Base-by-base conservation (phyloP, 139 green algal genomes). In the Pleodorina starrii region DNA sequence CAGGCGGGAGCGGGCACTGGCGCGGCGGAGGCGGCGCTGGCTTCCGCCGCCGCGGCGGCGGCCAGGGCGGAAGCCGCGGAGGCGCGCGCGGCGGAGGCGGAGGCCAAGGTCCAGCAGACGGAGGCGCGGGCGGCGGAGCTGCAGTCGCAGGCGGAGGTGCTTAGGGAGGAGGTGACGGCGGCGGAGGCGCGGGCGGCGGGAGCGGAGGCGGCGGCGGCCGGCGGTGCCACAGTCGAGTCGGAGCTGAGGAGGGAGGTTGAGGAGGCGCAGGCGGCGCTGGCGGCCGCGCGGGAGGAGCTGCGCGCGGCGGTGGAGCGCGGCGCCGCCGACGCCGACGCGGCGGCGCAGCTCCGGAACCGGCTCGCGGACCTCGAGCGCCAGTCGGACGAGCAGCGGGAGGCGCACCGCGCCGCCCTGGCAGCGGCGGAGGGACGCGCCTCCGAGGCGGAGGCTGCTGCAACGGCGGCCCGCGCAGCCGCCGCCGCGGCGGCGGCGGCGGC, bases 381-480 rank as follows among this genome's bases (percentile, higher is more conserved):
- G 69, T 73, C 82, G 36, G 69, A 57, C 19, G 46, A 73, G 23
- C 44, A 76, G 35, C 59, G 29, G 25, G 57, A 75, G 78, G 78
- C 54, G 36, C 78, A 57, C 19, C 43, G 66, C 21, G 48, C 36
- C 6, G 84, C 69, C 11, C 0, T 36, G 17, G 84, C 46, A 3
- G 84, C 69, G 11, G 69, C 46, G 63, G 29, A 60, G 48, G 29
- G 1, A 16, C 82, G 82, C 21, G 66, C 66, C 5, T 23, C 82
- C 0, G 82, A 88, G 4, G 82, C 82, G n/a, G 82, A 88, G 82
- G 66, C 82, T 4, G 82, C 43, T 7, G 82, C 60, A 12, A 36
- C 82, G 21, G 66, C 82, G 1, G 60, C 82, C 3, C 63, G 66
- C 32, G 46, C 32, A 0, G 66, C 82, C 1, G 82, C 82, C 21